Evolutionary conservation across 805 yeast species (phyloP).

Genomic region (Metschnikowia cubensis): DNA sequence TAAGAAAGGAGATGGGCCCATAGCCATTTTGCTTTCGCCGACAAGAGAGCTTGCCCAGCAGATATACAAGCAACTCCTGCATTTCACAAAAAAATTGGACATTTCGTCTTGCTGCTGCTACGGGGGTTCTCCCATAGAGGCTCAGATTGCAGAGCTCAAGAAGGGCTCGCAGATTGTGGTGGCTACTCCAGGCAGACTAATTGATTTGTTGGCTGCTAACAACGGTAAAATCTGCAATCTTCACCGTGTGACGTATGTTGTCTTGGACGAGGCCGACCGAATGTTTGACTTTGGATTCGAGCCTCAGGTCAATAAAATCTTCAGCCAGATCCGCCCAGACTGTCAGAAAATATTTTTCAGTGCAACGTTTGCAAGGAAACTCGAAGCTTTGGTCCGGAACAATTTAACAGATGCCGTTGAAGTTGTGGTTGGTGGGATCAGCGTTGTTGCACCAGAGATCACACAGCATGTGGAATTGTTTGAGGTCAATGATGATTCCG

Average conservation of each 20-base stretch:
- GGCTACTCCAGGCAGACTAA: constrained; percentile 93
- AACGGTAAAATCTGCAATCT: constrained; percentile 71
- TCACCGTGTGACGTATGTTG: constrained; percentile 70
- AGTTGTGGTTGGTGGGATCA: constrained; percentile 74
- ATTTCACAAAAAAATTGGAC: constrained; percentile 50
- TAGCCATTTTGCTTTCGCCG: constrained; percentile 79
- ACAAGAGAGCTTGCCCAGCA: constrained; percentile 91
- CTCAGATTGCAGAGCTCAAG: constrained; percentile 76
- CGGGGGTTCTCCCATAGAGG: constrained; percentile 83
- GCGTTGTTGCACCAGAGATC: constrained; percentile 78
- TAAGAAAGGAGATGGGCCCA: constrained; percentile 60
- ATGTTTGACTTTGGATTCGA: constrained; percentile 97
- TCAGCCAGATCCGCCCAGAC: constrained; percentile 76
- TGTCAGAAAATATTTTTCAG: constrained; percentile 87
- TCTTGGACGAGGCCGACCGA: constrained; percentile 93
- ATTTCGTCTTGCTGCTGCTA: constrained; percentile 73
- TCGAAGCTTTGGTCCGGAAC: constrained; percentile 70
- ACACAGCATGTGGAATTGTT: constrained; percentile 66
- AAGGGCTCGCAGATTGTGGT: constrained; percentile 77
- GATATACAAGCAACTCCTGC: constrained; percentile 61
- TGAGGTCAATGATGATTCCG: constrained; percentile 31
- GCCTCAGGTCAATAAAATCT: constrained; percentile 84
- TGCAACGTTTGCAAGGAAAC: constrained; percentile 84
- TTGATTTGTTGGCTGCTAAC: constrained; percentile 82
- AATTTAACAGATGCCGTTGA: constrained; percentile 64